A percentile compares a stretch with the other conserved stretches of the same genome.
Evolutionary conservation across 257 asterid genomes (phyloP).

Genomic region (Solanum chaucha): DNA sequence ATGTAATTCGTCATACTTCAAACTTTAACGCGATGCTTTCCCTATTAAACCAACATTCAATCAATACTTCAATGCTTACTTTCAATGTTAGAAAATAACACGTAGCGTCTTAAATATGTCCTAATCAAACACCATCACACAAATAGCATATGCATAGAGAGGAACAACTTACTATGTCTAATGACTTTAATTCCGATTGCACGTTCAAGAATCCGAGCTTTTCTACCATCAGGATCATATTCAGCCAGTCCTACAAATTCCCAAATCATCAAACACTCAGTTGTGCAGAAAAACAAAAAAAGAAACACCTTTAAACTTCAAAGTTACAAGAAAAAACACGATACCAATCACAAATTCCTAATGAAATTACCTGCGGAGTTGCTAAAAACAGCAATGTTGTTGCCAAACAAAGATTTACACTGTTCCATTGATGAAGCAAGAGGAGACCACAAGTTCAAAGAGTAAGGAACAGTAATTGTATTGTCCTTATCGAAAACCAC

Average conservation of each 20-base stretch:
- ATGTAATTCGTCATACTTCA: neutral
- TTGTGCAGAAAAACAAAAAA: neutral
- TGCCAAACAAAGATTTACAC: conserved; percentile 72
- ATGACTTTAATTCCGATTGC: conserved; percentile 84
- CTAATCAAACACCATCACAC: neutral
- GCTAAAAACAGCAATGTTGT: conserved; percentile 71
- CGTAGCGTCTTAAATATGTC: neutral
- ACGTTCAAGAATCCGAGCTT: conserved; percentile 63
- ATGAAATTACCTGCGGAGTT: conserved; percentile 75
- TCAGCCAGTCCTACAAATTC: conserved; percentile 53
- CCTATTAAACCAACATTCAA: neutral
- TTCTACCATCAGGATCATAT: conserved; percentile 79
- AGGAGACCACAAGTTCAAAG: conserved; percentile 80
- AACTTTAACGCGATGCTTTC: neutral
- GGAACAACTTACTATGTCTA: conserved; percentile 51
- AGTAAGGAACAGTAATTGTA: conserved; percentile 80
- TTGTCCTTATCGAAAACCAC: conserved; percentile 96
- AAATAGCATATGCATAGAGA: neutral
- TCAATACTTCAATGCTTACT: neutral
- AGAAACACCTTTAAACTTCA: neutral
- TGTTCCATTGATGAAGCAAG: conserved; percentile 51
- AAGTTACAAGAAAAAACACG: neutral
- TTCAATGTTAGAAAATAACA: neutral
- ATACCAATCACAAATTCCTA: neutral
- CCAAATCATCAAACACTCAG: neutral